Evolutionary conservation across 2,329 filamentous ascomycete species (phyloP).

Genomic region (Cordyceps javanica): DNA sequence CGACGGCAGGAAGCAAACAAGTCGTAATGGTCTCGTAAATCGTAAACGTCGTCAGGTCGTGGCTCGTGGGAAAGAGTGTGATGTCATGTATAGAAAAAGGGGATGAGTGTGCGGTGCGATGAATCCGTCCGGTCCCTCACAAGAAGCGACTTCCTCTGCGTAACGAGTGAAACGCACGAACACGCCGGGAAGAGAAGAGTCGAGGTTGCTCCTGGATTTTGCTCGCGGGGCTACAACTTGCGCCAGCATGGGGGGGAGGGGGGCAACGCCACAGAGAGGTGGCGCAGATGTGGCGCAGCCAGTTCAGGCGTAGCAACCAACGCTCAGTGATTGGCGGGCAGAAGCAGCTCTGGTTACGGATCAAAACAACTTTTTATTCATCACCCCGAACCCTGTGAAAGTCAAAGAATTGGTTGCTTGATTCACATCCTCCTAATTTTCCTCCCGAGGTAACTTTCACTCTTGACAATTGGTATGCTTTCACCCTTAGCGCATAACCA

Average conservation of each 20-base stretch:
- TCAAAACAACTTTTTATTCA: too few relatives aligned
- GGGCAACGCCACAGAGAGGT: slow-evolving; percentile 3
- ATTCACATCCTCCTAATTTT: too few relatives aligned
- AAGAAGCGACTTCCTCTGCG: slow-evolving; percentile 12
- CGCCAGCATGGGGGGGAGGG: neutral
- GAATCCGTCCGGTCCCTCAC: slow-evolving; percentile 1
- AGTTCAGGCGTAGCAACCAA: neutral
- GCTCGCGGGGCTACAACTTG: slow-evolving; percentile 2
- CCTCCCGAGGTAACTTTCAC: too few relatives aligned
- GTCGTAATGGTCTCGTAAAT: slow-evolving; percentile 9
- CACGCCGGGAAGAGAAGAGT: slow-evolving; percentile 5
- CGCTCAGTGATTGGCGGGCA: too few relatives aligned
- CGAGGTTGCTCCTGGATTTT: slow-evolving; percentile 13
- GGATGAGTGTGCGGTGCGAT: neutral
- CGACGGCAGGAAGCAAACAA: neutral
- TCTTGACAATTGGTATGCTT: too few relatives aligned
- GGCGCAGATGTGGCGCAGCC: neutral
- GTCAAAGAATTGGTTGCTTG: too few relatives aligned
- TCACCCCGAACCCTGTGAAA: too few relatives aligned
- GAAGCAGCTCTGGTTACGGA: too few relatives aligned
- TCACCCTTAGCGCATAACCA: too few relatives aligned
- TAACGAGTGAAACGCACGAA: slow-evolving; percentile 11
- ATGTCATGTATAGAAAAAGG: neutral
- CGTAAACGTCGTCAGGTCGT: slow-evolving; percentile 7
- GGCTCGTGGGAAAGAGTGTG: neutral